A percentile compares a stretch with the other conserved stretches of the same genome.
Evolutionary conservation across 1,284 basidiomycete genomes (phyloP).

Genomic region (Ceratobasidium sp.): DNA sequence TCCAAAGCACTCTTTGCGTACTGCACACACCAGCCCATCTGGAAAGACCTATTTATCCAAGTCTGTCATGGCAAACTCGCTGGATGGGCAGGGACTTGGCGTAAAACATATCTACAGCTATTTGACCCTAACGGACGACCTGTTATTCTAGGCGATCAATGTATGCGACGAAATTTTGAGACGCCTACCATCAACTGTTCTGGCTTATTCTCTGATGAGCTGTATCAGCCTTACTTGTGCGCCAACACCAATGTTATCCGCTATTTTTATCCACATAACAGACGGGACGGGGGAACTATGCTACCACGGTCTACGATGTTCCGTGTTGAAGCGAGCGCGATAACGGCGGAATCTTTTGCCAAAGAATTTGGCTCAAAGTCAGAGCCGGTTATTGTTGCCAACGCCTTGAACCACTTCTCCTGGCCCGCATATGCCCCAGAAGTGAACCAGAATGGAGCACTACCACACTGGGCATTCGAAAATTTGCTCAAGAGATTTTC

Average conservation of each 20-base stretch:
- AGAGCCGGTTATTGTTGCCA: constrained; percentile 47
- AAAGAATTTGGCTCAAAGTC: constrained; percentile 35
- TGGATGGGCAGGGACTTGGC: constrained; percentile 45
- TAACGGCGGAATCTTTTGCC: constrained; percentile 29
- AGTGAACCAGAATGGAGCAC: not conserved
- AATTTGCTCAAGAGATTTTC: constrained; percentile 44
- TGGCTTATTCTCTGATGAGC: constrained; percentile 45
- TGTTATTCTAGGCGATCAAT: not conserved
- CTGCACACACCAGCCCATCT: constrained; percentile 45
- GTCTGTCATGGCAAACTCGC: constrained; percentile 39
- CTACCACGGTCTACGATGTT: constrained; percentile 35
- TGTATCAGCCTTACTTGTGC: constrained; percentile 48
- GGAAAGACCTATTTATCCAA: constrained; percentile 46
- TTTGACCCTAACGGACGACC: constrained; percentile 37
- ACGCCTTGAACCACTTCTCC: constrained; percentile 44
- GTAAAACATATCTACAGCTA: constrained; percentile 45
- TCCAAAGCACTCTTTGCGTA: constrained; percentile 46
- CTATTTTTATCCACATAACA: constrained; percentile 39
- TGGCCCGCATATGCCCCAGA: constrained; percentile 44
- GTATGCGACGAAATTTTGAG: constrained; percentile 34
- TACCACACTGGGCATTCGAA: constrained; percentile 45
- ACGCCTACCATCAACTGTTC: constrained; percentile 45
- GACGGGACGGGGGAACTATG: not conserved
- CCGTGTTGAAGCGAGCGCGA: not conserved
- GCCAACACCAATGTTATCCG: constrained; percentile 41